Conservation (phyloP, 176 grass and related monocot species). For the Juncus effusus region DNA sequence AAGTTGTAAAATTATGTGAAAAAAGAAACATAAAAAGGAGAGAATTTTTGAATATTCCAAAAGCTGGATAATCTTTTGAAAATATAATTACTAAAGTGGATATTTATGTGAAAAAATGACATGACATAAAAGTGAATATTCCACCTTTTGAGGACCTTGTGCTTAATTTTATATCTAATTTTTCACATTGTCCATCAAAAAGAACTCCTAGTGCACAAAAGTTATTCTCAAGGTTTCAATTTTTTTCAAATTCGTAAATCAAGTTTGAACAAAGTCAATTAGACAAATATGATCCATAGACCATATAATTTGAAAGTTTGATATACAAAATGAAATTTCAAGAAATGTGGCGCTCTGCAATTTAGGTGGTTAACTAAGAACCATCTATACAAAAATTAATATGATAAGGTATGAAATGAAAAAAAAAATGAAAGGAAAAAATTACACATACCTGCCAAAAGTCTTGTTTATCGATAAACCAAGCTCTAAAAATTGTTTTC, state of each 20-base stretch:
- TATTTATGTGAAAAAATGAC: no score
- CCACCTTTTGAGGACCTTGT: constrained; percentile 15
- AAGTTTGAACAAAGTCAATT: not conserved
- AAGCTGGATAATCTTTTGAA: no score
- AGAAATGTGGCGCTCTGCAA: not conserved
- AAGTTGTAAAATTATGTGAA: not conserved
- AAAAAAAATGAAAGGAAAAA: no score
- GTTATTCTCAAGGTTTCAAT: not conserved
- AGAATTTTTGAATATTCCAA: no score
- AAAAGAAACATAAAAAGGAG: not conserved
- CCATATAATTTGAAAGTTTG: not conserved
- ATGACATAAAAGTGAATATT: constrained; percentile 6
- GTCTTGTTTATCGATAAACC: no score
- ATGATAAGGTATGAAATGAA: no score
- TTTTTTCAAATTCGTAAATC: not conserved
- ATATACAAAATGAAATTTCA: not conserved
- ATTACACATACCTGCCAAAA: no score
- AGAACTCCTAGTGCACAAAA: not conserved
- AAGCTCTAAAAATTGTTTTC: no score
- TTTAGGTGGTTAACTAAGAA: constrained; percentile 9
- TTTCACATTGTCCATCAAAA: constrained; percentile 8
- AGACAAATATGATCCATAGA: constrained; percentile 4
- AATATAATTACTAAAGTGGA: no score
- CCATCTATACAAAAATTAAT: not conserved
- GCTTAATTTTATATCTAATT: constrained; percentile 9